Base-by-base conservation (phyloP, 2,329 filamentous ascomycete species). In the Penicillium sp. region DNA sequence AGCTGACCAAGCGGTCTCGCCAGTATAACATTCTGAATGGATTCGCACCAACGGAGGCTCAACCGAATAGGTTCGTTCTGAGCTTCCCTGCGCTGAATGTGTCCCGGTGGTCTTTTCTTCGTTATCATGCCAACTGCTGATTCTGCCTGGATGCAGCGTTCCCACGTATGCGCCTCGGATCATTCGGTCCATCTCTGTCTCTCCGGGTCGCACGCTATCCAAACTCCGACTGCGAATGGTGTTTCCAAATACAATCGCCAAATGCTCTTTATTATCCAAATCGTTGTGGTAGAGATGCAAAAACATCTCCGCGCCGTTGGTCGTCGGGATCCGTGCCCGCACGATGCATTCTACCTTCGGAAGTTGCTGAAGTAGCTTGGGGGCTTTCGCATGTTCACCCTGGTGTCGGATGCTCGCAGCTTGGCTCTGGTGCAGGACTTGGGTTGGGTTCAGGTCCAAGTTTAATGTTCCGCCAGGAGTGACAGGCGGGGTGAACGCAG, bases 21-120 rank as follows among this genome's bases (percentile, higher is more conserved):
- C 93, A 0, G 93, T 98, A 67, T 98, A 98, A 70, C 93, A 98
- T 68, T 98, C 93, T 3, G 87, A 94, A 66, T 98, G 93, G 60
- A 98, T 98, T 41, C 93, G 80, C 32, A 98, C 91, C 26, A 98
- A 73, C 0, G 93, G 87, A 1, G 84, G 61, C 41, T 65, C 56
- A 14, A 51, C 38, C 11, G n/a, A 15, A 31, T 18, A 8, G 6
- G 28, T n/a, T n/a, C n/a, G n/a, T n/a, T n/a, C n/a, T n/a, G n/a
- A n/a, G n/a, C n/a, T n/a, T n/a, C n/a, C n/a, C n/a, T n/a, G n/a
- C n/a, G n/a, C n/a, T n/a, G n/a, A n/a, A n/a, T n/a, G 14, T 36
- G 39, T 30, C 6, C 35, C 26, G 2, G 37, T 20, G 51, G 60
- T 50, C 6, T 9, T n/a, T 6, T 9, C 25, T 44, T 59, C 53